A percentile compares a stretch with the other conserved stretches of the same genome.
Evolutionary conservation across 345 rosid genomes (phyloP).

Genomic region (Trapa incisa): DNA sequence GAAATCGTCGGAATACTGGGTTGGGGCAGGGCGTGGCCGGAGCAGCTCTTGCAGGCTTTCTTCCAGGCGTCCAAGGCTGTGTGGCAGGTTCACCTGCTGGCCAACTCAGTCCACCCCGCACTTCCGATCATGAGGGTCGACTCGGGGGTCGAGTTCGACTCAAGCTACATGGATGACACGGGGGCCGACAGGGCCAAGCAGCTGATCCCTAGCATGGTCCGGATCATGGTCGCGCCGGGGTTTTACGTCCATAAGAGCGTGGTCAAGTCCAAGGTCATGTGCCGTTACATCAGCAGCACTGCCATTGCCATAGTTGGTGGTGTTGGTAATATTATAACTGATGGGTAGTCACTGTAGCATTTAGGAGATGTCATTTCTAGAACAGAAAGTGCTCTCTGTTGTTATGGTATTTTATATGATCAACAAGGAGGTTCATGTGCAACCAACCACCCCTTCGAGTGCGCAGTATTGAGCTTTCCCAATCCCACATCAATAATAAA

Average conservation of each 20-base stretch:
- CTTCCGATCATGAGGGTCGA: slow-evolving; percentile 69
- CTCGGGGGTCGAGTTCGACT: slow-evolving; percentile 45
- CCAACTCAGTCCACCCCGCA: slow-evolving; percentile 81
- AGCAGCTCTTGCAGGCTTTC: slow-evolving; percentile 71
- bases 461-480: no score
- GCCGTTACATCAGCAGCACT: slow-evolving; percentile 31
- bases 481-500: no score
- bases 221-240: slow-evolving; percentile 89
- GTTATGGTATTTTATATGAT: background rate
- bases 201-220: slow-evolving; percentile 44
- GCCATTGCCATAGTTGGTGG: background rate
- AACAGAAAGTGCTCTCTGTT: background rate
- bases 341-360: background rate
- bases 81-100: slow-evolving; percentile 81
- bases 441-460: no score
- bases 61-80: slow-evolving; percentile 75
- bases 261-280: slow-evolving; percentile 82
- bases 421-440: no score
- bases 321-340: slow-evolving; percentile 8
- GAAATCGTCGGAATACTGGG: slow-evolving; percentile 77
- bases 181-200: slow-evolving; percentile 15
- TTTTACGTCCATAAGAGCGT: slow-evolving; percentile 74
- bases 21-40: slow-evolving; percentile 89
- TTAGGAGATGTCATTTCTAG: background rate
- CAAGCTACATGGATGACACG: slow-evolving; percentile 77